Evolutionary conservation across 345 rosid species (phyloP), one percentile per base, ranked within the genome.

Genomic region (Rhizophora mangle): DNA sequence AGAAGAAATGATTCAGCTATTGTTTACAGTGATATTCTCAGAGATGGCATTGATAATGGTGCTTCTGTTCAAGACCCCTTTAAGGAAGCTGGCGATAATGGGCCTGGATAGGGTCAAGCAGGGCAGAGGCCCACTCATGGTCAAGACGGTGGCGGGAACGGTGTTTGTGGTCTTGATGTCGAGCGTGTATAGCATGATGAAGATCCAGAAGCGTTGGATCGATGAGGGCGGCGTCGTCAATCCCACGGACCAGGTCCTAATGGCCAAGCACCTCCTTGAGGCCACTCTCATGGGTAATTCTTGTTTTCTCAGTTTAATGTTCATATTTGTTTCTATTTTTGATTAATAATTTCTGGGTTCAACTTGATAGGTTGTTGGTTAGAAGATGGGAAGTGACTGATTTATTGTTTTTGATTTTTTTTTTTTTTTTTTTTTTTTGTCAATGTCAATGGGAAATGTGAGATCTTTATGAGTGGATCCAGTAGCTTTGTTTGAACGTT

Each of bases 171-270:
- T 79, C 39, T 60, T 79, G 37, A 51, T 68, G 6, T 74, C 82
- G 22, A 71, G 67, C 8, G 67, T 74, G 11, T 71, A 74, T 60
- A 74, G 76, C 66, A 70, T 79, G 65, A 65, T 63, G 61, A 68
- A 70, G 72, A 79, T 79, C 72, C 79, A 68, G 73, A 74, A 63
- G 22, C 73, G 76, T 8, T 49, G 63, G 70, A 43, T 71, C 57
- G 75, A 73, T 26, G 66, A 61, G 37, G 37, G 37, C 6, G 79
- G 67, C n/a, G 51, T 8, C 30, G 11, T 68, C 19, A 70, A 67
- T 67, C 82, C 82, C 4, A 74, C 82, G 6, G 82, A 79, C 68
- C 69, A 67, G 70, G 82, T 79, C 64, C 78, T 79, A 37, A 67
- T 79, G 79, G 70, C 76, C n/a, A 62, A 49, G 36, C 75, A 67